Evolutionary conservation across 805 yeast species (phyloP), one percentile per base, ranked within the genome.

Genomic region (Metschnikowia peoriensis): DNA sequence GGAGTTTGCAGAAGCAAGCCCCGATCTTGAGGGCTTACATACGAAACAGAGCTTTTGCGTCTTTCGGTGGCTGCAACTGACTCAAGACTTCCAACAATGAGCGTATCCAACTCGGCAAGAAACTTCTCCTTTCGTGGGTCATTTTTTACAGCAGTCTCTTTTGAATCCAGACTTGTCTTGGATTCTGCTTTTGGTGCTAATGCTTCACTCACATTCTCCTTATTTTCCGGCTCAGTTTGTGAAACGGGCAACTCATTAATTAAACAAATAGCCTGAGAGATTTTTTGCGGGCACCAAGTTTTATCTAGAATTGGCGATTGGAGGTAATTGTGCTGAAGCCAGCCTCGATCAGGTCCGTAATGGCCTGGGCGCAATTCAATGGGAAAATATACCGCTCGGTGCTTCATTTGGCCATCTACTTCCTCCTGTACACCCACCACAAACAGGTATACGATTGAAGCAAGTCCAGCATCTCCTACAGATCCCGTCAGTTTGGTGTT

Each of bases 401-500:
- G 62, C 2, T 43, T 54, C 54, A 64, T 53, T 6, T 45, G 45
- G 34, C 54, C 48, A 7, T 34, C 39, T 10, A 50, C 39, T n/a
- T 59, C 59, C 27, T 61, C 62, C 56, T 60, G 62, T 15, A 71
- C 56, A 3, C 76, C 76, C 16, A 74, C 65, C 9, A 72, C 64
- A 44, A 74, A 55, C 55, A 68, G 66, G 59, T 75, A 74, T 37
- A 63, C 62, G 8, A 75, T 68, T 48, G 76, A 70, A 1, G 72
- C 59, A 51, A 65, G 63, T 1, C 78, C 78, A 45, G 68, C 75
- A 40, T 74, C 78, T 35, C 76, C 65, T 4, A 65, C 63, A 1
- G 68, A 60, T 0, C 77, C 76, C 0, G 78, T 70, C 77, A 72
- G 76, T 14, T 63, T 60, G 7, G 73, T 58, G 55, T 75, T 75